Conservation (phyloP, 192 early-diverging fungal genomes). For the Chytriomyces hyalinus region DNA sequence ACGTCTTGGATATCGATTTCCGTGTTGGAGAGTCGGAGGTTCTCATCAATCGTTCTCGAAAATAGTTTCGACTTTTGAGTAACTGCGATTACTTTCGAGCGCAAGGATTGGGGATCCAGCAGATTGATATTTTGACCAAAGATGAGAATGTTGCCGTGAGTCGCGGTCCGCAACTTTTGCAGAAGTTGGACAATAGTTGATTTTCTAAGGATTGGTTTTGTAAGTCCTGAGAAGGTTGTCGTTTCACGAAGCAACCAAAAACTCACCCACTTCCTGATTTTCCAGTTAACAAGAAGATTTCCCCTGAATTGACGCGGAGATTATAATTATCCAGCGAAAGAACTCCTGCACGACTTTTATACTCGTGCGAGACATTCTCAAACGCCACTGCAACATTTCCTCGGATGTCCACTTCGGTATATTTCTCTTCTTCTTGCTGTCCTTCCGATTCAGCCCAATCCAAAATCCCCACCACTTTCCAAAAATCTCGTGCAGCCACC, state of each 20-base stretch:
- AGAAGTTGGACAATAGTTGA: constrained; percentile 15
- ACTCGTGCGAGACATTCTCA: neutral
- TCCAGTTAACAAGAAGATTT: neutral
- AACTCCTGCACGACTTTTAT: constrained; percentile 1
- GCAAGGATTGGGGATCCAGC: neutral
- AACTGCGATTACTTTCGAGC: constrained; percentile 2
- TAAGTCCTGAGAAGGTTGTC: too few species aligned
- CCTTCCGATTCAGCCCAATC: neutral
- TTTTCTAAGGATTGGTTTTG: neutral
- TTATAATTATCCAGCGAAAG: constrained; percentile 7
- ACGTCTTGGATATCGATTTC: neutral
- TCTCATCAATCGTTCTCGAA: constrained; percentile 53
- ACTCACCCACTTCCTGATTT: constrained; percentile 20
- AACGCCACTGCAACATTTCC: neutral
- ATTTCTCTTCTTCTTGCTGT: neutral
- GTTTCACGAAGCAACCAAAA: neutral
- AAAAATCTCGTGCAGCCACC: neutral
- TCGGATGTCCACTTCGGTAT: neutral
- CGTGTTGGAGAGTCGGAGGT: constrained; percentile 28
- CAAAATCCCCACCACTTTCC: constrained; percentile 12
- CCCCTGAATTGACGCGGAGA: constrained; percentile 1
- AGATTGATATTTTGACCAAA: constrained; percentile 8
- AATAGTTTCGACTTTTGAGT: constrained; percentile 66
- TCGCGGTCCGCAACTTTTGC: neutral
- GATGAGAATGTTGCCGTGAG: neutral